Evolutionary conservation across 1,284 basidiomycete genomes (phyloP).

Genomic region (Quambalaria eucalypti): DNA sequence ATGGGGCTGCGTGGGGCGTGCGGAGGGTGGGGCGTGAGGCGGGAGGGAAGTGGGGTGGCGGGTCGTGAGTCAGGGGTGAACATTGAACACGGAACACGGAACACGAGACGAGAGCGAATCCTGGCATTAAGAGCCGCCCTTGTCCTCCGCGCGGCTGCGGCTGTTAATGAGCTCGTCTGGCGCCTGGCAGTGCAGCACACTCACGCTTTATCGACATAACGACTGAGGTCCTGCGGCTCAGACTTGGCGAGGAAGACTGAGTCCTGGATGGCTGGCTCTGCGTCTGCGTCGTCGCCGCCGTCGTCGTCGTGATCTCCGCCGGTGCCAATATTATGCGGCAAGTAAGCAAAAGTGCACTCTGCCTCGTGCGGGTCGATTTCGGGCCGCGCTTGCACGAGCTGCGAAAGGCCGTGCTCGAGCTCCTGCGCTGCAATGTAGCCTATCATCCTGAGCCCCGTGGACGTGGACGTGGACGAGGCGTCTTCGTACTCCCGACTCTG

Average conservation of each 20-base stretch:
- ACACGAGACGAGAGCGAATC: too few relatives aligned
- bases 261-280: conserved; percentile 12
- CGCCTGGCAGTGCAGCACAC: not conserved
- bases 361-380: conserved; percentile 8
- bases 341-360: conserved; percentile 20
- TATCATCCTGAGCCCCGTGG: conserved; percentile 58
- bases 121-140: too few relatives aligned
- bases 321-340: conserved; percentile 10
- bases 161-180: too few relatives aligned
- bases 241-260: conserved; percentile 15
- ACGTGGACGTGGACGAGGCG: not conserved
- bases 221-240: conserved; percentile 8
- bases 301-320: conserved; percentile 14
- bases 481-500: too few relatives aligned
- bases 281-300: conserved; percentile 12
- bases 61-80: not conserved
- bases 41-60: too few relatives aligned
- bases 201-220: not conserved
- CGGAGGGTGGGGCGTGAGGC: too few relatives aligned
- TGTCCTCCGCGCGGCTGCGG: too few relatives aligned
- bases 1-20: conserved; percentile 58
- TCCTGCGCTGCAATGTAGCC: conserved; percentile 88
- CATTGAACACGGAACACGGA: too few relatives aligned
- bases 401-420: conserved; percentile 66
- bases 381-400: conserved; percentile 5